Conservation (phyloP, 106 monocot species). For the Cymbidium sinense region DNA sequence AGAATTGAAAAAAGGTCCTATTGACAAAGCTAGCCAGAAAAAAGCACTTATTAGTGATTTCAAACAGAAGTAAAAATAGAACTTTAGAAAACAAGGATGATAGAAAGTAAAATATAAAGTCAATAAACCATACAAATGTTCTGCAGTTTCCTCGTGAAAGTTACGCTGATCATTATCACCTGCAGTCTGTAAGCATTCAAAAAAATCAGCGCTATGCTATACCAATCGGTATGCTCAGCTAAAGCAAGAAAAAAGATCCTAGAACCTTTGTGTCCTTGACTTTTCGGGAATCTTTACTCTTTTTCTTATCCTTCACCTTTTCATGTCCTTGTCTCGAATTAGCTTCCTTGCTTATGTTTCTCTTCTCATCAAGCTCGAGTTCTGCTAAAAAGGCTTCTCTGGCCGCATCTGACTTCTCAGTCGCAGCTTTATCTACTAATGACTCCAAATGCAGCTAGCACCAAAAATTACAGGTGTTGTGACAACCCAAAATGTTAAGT, state of each 20-base stretch:
- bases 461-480: background rate
- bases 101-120: background rate
- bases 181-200: constrained; percentile 32
- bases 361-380: constrained; percentile 71
- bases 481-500: background rate
- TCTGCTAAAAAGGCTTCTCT: constrained; percentile 88
- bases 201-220: background rate
- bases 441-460: constrained; percentile 62
- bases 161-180: constrained; percentile 24
- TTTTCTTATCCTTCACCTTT: constrained; percentile 82
- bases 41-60: background rate
- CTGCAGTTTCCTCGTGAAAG: constrained; percentile 31
- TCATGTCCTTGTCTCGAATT: constrained; percentile 62
- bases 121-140: constrained; percentile 43
- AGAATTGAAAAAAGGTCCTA: background rate
- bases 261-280: constrained; percentile 57
- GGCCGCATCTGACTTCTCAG: constrained; percentile 86
- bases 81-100: background rate
- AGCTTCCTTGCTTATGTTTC: constrained; percentile 32
- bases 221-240: background rate
- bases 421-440: constrained; percentile 89
- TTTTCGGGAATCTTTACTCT: constrained; percentile 66
- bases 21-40: background rate
- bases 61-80: background rate
- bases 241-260: constrained; percentile 7